phyloP scores from a whole-genome alignment of 176 grass and related monocot species.

The Olyra latifolia region DNA sequence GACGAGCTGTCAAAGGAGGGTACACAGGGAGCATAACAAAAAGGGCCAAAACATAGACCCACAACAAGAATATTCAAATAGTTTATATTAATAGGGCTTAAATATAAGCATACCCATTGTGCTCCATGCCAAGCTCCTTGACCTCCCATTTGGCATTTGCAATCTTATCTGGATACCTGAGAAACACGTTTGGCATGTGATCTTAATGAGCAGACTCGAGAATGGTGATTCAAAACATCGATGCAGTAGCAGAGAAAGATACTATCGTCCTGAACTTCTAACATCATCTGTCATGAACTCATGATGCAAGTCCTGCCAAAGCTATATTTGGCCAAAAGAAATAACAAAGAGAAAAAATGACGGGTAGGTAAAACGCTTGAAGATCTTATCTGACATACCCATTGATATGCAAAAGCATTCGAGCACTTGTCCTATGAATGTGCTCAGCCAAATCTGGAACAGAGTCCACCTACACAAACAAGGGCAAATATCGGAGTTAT shows the following conservation, averaged over 20 bases:
- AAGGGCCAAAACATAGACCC: not conserved
- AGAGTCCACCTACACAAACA: constrained; percentile 79
- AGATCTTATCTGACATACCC: constrained; percentile 56
- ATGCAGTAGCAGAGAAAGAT: constrained; percentile 26
- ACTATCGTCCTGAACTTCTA: constrained; percentile 4
- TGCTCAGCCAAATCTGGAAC: constrained; percentile 86
- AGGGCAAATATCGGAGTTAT: constrained; percentile 17
- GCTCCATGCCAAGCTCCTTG: constrained; percentile 97
- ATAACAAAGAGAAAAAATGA: not conserved
- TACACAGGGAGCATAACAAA: constrained; percentile 12
- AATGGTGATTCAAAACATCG: constrained; percentile 17
- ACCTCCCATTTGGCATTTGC: constrained; percentile 99
- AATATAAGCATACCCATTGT: constrained; percentile 87
- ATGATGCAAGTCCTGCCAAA: not conserved
- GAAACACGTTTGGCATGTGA: constrained; percentile 30
- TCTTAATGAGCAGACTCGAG: constrained; percentile 16
- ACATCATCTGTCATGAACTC: constrained; percentile 17
- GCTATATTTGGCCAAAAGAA: constrained; percentile 1
- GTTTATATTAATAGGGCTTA: constrained; percentile 27
- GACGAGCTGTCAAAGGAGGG: not conserved
- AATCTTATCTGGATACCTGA: constrained; percentile 95
- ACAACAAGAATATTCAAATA: constrained; percentile 15
- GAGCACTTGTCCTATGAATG: constrained; percentile 92
- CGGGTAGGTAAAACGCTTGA: not conserved
- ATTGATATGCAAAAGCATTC: constrained; percentile 94